Base-by-base conservation (phyloP, 108 stramenopile genomes). In the Schizochytrium sp. region DNA sequence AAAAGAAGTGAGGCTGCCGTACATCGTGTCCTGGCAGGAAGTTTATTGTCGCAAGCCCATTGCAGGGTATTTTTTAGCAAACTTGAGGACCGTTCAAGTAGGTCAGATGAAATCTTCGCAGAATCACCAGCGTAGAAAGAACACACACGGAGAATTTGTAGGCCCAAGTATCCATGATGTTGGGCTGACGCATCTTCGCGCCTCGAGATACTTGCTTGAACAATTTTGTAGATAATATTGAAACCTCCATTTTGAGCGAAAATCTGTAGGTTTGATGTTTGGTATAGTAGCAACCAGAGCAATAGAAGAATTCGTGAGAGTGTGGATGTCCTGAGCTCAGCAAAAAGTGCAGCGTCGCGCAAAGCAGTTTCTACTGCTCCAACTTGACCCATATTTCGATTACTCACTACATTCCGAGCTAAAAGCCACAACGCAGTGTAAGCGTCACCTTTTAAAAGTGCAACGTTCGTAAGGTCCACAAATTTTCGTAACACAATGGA, bases 341-440 rank as follows among this genome's bases (percentile, higher is more conserved):
- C 15, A 7, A 8, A 69, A 0, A 69, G 7, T 2, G 64, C 64
- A 15, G 44, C 42, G 15, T 69, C 64, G 12, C 64, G 64, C 19
- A 69, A 44, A 38, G 64, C 3, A 44, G 64, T 28, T 15, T 69
- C 64, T 8, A 69, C 3, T 38, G 64, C 64, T 0, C 64, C 64
- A 12, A 69, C 64, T 2, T 69, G 64, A 44, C 64, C 64, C 7
- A 69, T 2, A 8, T 38, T 44, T 12, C 64, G 64, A 42, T 55
- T 49, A 40, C 50, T 55, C 28, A n/a, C 5, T 56, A n/a, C 76
- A 83, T 83, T 83, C 0, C 76, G 76, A 10, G 76, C 76, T 40
- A 83, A 55, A 42, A 55, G 53, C 76, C 76, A 83, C 47, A 83
- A n/a, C 5, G 76, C 76, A 7, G 53, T 10, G 76, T 83, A 83